Conservation (phyloP, 2,329 filamentous ascomycete species). For the Aspergillus bombycis region DNA sequence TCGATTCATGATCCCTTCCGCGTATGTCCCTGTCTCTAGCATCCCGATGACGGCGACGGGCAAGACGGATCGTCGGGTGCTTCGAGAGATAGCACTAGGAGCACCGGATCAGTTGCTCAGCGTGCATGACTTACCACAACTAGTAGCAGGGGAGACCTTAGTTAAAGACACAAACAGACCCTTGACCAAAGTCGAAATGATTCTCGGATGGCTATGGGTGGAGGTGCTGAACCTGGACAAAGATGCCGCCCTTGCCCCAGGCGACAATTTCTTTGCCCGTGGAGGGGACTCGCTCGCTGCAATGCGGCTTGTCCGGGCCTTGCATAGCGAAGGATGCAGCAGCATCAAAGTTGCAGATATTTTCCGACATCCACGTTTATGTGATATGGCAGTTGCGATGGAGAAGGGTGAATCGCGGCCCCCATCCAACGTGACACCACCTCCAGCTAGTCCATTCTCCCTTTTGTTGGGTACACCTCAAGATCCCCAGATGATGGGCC, state of each 20-base stretch:
- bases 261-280: not conserved
- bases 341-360: too few species aligned
- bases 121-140: not conserved
- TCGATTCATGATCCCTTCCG: not conserved
- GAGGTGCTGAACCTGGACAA: not conserved
- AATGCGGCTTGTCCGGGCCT: not conserved
- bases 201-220: not conserved
- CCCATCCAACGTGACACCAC: too few species aligned
- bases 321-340: not conserved
- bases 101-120: too few species aligned
- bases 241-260: not conserved
- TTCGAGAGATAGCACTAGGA: not conserved
- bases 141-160: not conserved
- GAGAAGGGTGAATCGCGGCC: too few species aligned
- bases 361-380: not conserved
- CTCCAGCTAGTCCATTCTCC: too few species aligned
- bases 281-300: not conserved
- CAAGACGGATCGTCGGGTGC: not conserved
- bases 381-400: not conserved
- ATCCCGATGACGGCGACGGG: not conserved
- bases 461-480: too few species aligned
- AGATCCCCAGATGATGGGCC: too few species aligned
- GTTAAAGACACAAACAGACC: not conserved
- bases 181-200: too few species aligned
- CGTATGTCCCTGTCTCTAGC: not conserved